Evolutionary conservation across 257 asterid species (phyloP).

Genomic region (Asclepias syriaca): DNA sequence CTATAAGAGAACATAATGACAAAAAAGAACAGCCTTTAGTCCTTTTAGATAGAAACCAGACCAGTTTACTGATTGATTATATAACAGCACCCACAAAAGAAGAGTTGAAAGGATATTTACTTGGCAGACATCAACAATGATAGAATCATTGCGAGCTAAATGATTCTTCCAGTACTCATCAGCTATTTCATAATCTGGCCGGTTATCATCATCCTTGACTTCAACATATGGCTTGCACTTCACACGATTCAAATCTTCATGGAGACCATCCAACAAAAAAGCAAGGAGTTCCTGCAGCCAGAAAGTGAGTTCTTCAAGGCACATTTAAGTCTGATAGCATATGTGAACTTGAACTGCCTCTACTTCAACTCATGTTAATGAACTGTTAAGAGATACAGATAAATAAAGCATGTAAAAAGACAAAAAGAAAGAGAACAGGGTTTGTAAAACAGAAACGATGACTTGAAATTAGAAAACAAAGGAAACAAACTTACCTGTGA

Average conservation of each 20-base stretch:
- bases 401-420: neutral
- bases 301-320: constrained; percentile 10
- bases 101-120: constrained; percentile 35
- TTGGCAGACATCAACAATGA: constrained; percentile 94
- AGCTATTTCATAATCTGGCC: constrained; percentile 86
- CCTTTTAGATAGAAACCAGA: neutral
- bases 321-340: neutral
- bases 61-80: neutral
- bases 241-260: constrained; percentile 97
- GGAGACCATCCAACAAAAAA: constrained; percentile 93
- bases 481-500: constrained; percentile 66
- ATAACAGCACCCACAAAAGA: neutral
- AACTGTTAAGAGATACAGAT: neutral
- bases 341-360: neutral
- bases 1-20: neutral
- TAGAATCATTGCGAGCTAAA: constrained; percentile 94
- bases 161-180: constrained; percentile 93
- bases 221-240: constrained; percentile 86
- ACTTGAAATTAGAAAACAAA: neutral
- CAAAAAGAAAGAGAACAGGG: neutral
- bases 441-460: neutral
- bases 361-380: neutral
- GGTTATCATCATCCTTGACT: constrained; percentile 78
- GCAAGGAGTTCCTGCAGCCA: constrained; percentile 81
- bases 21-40: neutral